These are phyloP conservation scores for Pezicula carpinea DNA, from an alignment of 2,329 filamentous ascomycete species.

Conservation along the genomic window DNA sequence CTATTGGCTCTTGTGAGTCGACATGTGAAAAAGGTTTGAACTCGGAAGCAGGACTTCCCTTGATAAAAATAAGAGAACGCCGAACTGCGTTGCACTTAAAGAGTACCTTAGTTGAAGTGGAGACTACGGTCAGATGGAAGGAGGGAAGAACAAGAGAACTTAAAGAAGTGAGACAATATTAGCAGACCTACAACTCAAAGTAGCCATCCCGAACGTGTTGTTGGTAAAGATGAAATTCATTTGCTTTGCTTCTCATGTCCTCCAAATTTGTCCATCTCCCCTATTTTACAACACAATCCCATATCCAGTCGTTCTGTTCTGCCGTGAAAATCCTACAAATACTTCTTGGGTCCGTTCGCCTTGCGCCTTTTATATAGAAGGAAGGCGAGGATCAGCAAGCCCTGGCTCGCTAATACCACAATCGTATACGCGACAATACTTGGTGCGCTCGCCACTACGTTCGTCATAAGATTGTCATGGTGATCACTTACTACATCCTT, in stretches of 20 bases:
- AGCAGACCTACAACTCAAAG: too few species aligned
- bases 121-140: too few species aligned
- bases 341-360: slow-evolving; percentile 26
- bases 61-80: too few species aligned
- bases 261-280: not conserved
- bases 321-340: slow-evolving; percentile 15
- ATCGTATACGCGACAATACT: slow-evolving; percentile 6
- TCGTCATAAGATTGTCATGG: slow-evolving; percentile 11
- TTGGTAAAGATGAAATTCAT: too few species aligned
- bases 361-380: slow-evolving; percentile 28
- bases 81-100: too few species aligned
- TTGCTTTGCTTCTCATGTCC: not conserved
- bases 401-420: slow-evolving; percentile 16
- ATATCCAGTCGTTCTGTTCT: not conserved
- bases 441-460: slow-evolving; percentile 7
- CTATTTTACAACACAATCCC: not conserved
- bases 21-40: too few species aligned
- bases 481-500: slow-evolving; percentile 20
- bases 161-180: too few species aligned
- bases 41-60: too few species aligned
- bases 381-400: slow-evolving; percentile 20
- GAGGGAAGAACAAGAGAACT: too few species aligned
- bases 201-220: too few species aligned
- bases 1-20: too few species aligned
- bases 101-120: too few species aligned